phyloP scores from a whole-genome alignment of 169 alveolate species.

The Plasmodium adleri region DNA sequence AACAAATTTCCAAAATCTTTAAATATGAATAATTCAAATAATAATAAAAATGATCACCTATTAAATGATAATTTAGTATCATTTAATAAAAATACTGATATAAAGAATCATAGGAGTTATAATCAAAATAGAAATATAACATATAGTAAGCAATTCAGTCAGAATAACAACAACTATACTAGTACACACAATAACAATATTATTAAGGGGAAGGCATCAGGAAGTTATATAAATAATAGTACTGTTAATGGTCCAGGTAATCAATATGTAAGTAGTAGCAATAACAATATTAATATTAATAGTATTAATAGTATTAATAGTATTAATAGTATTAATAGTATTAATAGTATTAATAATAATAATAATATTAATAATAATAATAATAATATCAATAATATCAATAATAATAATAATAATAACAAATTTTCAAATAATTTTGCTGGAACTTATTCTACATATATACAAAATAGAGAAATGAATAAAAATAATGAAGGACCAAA shows the following conservation, averaged over 20 bases:
- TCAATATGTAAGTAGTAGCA: background rate
- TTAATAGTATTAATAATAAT: background rate
- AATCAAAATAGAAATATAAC: conserved; percentile 39
- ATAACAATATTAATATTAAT: background rate
- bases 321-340: background rate
- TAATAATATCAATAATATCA: conserved; percentile 7
- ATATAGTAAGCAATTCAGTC: conserved; percentile 23
- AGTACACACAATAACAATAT: conserved; percentile 12
- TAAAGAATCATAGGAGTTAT: conserved; percentile 10
- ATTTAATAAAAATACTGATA: conserved; percentile 55
- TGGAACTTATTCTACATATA: conserved; percentile 3
- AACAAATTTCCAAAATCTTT: conserved; percentile 48
- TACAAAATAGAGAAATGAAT: conserved; percentile 11
- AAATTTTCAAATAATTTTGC: conserved; percentile 14
- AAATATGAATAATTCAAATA: conserved; percentile 39
- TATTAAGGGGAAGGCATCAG: background rate
- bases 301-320: background rate
- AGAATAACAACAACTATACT: conserved; percentile 2
- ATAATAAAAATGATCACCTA: conserved; percentile 49
- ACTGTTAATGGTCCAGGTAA: background rate
- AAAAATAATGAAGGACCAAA: conserved; percentile 9
- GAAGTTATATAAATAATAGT: background rate
- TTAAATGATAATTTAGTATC: conserved; percentile 36
- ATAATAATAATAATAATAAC: background rate
- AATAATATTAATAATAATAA: background rate